Percentiles rank a stretch among this genome's conserved stretches.
These are phyloP conservation scores for Neopestalotiopsis sp. DNA, from an alignment of 2,329 filamentous ascomycete species.

Conservation along the genomic window DNA sequence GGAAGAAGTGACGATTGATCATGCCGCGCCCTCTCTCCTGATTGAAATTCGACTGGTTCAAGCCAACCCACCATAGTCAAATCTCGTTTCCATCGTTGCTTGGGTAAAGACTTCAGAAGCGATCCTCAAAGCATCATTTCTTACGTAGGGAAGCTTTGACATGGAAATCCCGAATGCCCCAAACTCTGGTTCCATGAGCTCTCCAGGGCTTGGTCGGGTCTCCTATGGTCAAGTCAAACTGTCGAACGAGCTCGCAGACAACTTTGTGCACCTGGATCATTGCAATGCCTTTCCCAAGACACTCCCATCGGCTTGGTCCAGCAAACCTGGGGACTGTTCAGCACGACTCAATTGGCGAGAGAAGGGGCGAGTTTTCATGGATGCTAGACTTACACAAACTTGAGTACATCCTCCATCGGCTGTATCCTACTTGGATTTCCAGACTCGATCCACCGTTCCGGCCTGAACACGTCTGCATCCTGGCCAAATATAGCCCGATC, in stretches of 20 bases:
- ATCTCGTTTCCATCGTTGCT: too few species aligned
- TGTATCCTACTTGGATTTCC: neutral
- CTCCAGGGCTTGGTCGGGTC: neutral
- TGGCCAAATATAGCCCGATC: neutral
- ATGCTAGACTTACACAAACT: neutral
- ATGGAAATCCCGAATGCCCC: neutral
- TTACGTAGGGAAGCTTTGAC: neutral
- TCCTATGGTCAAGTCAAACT: neutral
- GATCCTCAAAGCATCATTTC: neutral
- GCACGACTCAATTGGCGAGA: neutral
- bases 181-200: neutral
- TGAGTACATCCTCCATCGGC: neutral
- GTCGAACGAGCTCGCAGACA: neutral
- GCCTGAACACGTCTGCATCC: neutral
- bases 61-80: too few species aligned
- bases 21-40: too few species aligned
- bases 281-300: neutral
- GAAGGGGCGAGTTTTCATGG: neutral
- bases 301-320: neutral
- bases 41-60: too few species aligned
- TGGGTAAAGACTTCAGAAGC: too few species aligned
- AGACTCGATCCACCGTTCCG: constrained; percentile 5
- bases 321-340: neutral
- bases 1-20: too few species aligned
- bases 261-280: neutral